Evolutionary conservation across 139 green algal genomes (phyloP).

Genomic region (Chlorella sp.): DNA sequence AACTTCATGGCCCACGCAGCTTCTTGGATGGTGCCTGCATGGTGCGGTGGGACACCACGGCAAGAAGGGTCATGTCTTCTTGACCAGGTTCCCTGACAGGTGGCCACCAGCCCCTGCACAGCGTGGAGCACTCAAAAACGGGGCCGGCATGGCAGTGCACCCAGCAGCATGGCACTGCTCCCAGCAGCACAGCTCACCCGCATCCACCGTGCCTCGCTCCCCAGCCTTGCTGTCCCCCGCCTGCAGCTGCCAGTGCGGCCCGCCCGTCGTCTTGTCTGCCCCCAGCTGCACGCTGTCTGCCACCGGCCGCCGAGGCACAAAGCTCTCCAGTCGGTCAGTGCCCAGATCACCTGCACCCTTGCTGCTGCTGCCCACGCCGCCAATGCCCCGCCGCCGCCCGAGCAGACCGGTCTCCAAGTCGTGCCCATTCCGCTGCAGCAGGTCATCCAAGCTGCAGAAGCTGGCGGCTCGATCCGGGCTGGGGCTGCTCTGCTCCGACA

Average conservation of each 20-base stretch:
- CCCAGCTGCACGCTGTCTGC: not conserved
- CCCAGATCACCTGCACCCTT: not conserved
- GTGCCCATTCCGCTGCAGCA: not conserved
- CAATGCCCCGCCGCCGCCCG: not conserved
- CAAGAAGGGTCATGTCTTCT: no score
- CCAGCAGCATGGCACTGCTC: not conserved
- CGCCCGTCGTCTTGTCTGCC: constrained; percentile 16
- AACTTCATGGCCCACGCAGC: constrained; percentile 54
- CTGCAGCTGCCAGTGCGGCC: not conserved
- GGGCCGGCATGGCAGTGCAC: no score
- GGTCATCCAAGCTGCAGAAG: not conserved
- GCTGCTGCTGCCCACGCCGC: not conserved
- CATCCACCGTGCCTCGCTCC: not conserved
- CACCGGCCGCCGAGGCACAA: not conserved
- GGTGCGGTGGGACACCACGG: no score
- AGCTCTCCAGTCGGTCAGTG: not conserved
- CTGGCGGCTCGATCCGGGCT: not conserved
- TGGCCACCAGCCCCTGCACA: no score
- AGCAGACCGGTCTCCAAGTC: constrained; percentile 2
- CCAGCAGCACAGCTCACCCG: no score
- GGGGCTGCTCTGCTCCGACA: constrained; percentile 29
- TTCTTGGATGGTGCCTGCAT: constrained; percentile 33
- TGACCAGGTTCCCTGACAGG: no score
- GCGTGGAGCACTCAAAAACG: no score
- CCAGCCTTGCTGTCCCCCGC: not conserved